Base-by-base conservation (phyloP, 768 basidiomycete species). In the Lactarius pseudohatsudake region DNA sequence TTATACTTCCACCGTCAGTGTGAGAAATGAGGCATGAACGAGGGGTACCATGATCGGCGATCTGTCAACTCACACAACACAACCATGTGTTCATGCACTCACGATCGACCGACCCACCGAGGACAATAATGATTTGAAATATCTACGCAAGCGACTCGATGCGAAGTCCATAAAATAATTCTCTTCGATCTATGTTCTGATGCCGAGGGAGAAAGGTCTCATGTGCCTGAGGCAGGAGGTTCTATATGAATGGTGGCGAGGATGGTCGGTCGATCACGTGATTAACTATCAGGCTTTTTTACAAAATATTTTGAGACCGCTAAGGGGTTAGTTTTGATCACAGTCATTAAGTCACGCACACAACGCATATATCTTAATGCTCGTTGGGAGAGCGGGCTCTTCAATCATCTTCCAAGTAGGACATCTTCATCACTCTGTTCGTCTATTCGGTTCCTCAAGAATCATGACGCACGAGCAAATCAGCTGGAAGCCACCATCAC, bases 381-480 rank as follows among this genome's bases (percentile, higher is more conserved):
- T 64, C 62, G 6, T 26, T 22, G 28, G 20, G 30, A 67, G 62
- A 28, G 59, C 41, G 26, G 41, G 38, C 41, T 45, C 43, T 62
- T 57, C 38, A 62, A 56, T 45, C 62, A 56, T 45, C 59, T 38
- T 56, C 56, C 41, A 62, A 40, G 15, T 59, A 22, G 18, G 26
- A 15, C 54, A 9, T 15, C 38, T 57, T 36, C 16, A 43, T 41
- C 22, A 50, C 36, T 34, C 55, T 56, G 15, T 36, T 16, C 56
- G 34, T 30, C 30, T n/a, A 26, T 61, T 36, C 43, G 30, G 16
- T 36, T 41, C 13, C 8, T 53, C 26, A 28, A 43, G 28, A 45
- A 36, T 11, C 59, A 89, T 90, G 87, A 79, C 86, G 61, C 74
- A 78, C 0, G 84, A 86, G 67, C 88, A 88, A 73, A 86, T 87